Conservation (phyloP, 768 basidiomycete species). For the Mycena vitilis region DNA sequence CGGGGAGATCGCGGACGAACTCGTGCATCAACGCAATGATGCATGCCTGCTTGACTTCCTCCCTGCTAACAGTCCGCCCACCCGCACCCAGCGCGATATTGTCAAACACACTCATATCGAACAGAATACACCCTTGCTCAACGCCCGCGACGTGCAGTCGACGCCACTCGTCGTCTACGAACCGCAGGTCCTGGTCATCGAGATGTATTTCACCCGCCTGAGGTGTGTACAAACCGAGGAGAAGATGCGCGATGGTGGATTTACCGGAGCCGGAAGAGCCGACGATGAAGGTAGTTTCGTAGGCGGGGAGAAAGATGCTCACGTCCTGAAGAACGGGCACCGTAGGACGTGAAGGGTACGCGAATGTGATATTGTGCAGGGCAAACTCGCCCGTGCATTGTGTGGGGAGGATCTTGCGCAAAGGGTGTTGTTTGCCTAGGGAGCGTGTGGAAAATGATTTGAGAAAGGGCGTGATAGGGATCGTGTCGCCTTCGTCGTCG, state of each 20-base stretch:
- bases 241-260: slow-evolving; percentile 78
- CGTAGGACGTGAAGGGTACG: slow-evolving; percentile 79
- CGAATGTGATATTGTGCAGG: slow-evolving; percentile 70
- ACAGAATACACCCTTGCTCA: slow-evolving; percentile 75
- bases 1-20: slow-evolving; percentile 74
- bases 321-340: slow-evolving; percentile 68
- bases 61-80: slow-evolving; percentile 61
- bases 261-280: slow-evolving; percentile 85
- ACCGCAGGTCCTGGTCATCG: slow-evolving; percentile 75
- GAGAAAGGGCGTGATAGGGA: too few species aligned
- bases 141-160: slow-evolving; percentile 72
- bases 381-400: slow-evolving; percentile 72
- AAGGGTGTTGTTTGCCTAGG: too few species aligned
- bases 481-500: too few species aligned
- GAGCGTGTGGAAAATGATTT: neutral
- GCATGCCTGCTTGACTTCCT: slow-evolving; percentile 77
- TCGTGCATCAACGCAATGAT: slow-evolving; percentile 77
- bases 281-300: slow-evolving; percentile 84
- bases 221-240: slow-evolving; percentile 73
- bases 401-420: slow-evolving; percentile 47
- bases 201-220: slow-evolving; percentile 67
- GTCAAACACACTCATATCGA: slow-evolving; percentile 78
- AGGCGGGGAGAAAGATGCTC: slow-evolving; percentile 74
- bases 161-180: slow-evolving; percentile 70
- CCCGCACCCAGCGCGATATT: slow-evolving; percentile 81